Percentiles rank a stretch among this genome's conserved stretches.
Evolutionary conservation across 352 stramenopile species (phyloP).

Genomic region (Globisporangium nunn): DNA sequence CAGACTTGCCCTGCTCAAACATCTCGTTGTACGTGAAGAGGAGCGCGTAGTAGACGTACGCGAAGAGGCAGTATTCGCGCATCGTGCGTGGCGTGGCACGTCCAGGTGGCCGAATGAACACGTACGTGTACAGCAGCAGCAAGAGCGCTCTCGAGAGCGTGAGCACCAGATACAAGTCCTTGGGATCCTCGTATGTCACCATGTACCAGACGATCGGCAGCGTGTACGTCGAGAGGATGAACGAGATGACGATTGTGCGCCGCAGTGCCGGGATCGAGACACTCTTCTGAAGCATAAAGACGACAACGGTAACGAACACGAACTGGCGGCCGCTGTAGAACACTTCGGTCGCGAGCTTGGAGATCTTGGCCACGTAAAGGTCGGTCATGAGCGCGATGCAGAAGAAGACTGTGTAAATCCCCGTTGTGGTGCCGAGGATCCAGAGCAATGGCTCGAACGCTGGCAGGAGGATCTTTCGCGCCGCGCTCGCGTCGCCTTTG

Average conservation of each 20-base stretch:
- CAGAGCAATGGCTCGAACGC: slow-evolving; percentile 67
- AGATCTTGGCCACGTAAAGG: slow-evolving; percentile 26
- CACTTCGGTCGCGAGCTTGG: slow-evolving; percentile 22
- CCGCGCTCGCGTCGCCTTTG: slow-evolving; percentile 38
- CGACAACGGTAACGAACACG: slow-evolving; percentile 37
- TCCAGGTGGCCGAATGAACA: slow-evolving; percentile 17
- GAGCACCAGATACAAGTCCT: slow-evolving; percentile 3
- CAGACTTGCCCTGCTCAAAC: slow-evolving; percentile 35
- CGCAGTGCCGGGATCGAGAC: slow-evolving; percentile 44
- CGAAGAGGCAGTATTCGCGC: slow-evolving; percentile 31
- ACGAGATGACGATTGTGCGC: slow-evolving; percentile 25
- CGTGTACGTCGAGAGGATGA: slow-evolving; percentile 40
- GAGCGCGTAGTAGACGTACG: slow-evolving; percentile 31
- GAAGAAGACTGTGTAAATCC: slow-evolving; percentile 24
- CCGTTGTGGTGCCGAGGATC: slow-evolving; percentile 29
- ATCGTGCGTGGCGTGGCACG: slow-evolving; percentile 20
- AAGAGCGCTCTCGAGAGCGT: slow-evolving; percentile 11
- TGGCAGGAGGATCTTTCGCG: slow-evolving; percentile 56
- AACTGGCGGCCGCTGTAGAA: slow-evolving; percentile 49
- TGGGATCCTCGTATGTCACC: background rate
- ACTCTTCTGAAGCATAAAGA: slow-evolving; percentile 61
- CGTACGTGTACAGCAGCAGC: slow-evolving; percentile 19
- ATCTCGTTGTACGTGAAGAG: slow-evolving; percentile 45
- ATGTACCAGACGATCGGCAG: slow-evolving; percentile 28
- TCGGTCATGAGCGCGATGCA: slow-evolving; percentile 20